Percentiles rank a stretch among this genome's conserved stretches.
Evolutionary conservation across 768 basidiomycete genomes (phyloP).

Genomic region (Inosperma sp.): DNA sequence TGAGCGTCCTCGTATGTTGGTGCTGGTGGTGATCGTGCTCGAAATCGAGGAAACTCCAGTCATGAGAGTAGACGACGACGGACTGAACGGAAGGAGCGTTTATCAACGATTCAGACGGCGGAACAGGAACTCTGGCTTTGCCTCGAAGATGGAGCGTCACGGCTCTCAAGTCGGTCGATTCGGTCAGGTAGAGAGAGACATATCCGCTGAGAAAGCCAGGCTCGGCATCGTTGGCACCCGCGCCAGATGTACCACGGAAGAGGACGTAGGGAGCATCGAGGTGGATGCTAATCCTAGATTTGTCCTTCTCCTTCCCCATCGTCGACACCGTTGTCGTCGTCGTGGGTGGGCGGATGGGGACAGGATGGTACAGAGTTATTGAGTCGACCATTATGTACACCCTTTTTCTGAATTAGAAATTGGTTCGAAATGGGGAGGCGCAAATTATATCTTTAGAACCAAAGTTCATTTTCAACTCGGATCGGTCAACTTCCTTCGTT

Average conservation of each 20-base stretch:
- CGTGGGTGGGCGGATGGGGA: background rate
- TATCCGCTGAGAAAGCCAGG: conserved; percentile 77
- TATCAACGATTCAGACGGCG: conserved; percentile 46
- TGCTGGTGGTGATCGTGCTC: conserved; percentile 35
- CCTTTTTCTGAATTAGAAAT: too few species aligned
- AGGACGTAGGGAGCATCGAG: conserved; percentile 66
- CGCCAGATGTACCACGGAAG: conserved; percentile 67
- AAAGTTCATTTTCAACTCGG: too few species aligned
- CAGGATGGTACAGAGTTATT: background rate
- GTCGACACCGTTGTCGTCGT: background rate
- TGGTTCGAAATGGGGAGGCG: too few species aligned
- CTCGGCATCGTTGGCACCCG: conserved; percentile 85
- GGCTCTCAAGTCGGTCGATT: conserved; percentile 80
- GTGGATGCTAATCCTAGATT: conserved; percentile 66
- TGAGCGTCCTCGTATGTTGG: conserved; percentile 77
- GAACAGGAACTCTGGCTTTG: conserved; percentile 67
- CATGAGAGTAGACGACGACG: conserved; percentile 71
- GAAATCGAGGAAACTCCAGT: conserved; percentile 95
- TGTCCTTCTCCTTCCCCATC: conserved; percentile 15
- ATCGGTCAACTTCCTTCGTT: too few species aligned
- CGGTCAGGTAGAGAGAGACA: conserved; percentile 72
- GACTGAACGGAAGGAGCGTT: conserved; percentile 45
- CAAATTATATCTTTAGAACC: too few species aligned
- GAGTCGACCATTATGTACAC: background rate
- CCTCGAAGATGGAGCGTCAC: conserved; percentile 82